phyloP scores from a whole-genome alignment of 148 eudicot species.

The Rhododendron ovatum region DNA sequence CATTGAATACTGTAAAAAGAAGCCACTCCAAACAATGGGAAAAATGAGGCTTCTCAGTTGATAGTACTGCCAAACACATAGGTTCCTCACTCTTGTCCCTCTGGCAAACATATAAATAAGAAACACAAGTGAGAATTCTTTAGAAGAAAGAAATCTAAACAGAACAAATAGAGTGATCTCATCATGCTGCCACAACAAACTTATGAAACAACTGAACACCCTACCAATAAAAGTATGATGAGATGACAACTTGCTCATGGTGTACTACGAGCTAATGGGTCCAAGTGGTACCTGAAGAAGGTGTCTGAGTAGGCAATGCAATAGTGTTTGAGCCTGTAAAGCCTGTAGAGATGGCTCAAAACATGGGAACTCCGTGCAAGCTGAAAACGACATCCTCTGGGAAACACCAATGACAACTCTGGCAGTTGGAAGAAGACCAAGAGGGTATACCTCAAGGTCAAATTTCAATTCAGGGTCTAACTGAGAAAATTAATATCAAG shows the following conservation, averaged over 20 bases:
- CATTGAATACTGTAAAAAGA: slow-evolving; percentile 94
- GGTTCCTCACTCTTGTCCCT: slow-evolving; percentile 84
- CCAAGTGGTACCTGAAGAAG: slow-evolving; percentile 74
- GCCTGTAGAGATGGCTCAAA: slow-evolving; percentile 98
- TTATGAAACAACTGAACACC: background rate
- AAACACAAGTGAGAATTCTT: background rate
- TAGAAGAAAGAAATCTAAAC: background rate
- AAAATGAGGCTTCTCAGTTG: slow-evolving; percentile 91
- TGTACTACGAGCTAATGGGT: slow-evolving; percentile 4
- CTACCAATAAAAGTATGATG: too few species aligned
- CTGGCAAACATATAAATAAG: slow-evolving; percentile 29
- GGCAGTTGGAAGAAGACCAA: too few species aligned
- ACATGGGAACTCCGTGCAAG: slow-evolving; percentile 77
- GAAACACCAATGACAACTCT: too few species aligned
- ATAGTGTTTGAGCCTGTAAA: slow-evolving; percentile 93
- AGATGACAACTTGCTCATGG: background rate
- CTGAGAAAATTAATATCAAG: slow-evolving; percentile 39
- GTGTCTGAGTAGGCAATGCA: slow-evolving; percentile 93
- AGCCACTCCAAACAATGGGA: slow-evolving; percentile 98
- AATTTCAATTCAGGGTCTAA: slow-evolving; percentile 97
- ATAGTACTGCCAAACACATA: slow-evolving; percentile 71
- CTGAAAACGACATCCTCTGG: slow-evolving; percentile 61
- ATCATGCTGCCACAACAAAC: background rate
- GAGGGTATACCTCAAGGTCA: slow-evolving; percentile 75
- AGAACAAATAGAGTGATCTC: background rate